Percentiles rank a stretch among this genome's conserved stretches.
These are phyloP conservation scores for Yamadazyma kitorensis DNA, from an alignment of 805 yeast genomes.

Conservation along the genomic window DNA sequence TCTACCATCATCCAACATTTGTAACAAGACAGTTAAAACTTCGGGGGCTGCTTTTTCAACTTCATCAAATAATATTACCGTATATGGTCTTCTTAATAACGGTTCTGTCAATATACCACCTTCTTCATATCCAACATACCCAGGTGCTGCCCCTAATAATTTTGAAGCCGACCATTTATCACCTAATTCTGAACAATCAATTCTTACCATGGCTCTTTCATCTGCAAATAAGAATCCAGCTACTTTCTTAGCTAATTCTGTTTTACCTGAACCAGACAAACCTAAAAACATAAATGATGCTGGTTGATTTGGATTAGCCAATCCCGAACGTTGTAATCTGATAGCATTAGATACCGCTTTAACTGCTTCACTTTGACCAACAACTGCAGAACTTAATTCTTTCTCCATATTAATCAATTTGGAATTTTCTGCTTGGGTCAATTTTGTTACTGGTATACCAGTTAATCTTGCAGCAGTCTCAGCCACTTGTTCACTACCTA, in stretches of 20 bases:
- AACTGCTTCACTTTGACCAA: constrained; percentile 95
- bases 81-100: constrained; percentile 85
- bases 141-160: constrained; percentile 95
- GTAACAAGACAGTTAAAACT: constrained; percentile 86
- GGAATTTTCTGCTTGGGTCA: constrained; percentile 92
- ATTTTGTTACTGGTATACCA: constrained; percentile 93
- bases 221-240: constrained; percentile 96
- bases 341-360: constrained; percentile 95
- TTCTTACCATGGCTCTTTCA: constrained; percentile 94
- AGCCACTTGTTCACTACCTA: constrained; percentile 88
- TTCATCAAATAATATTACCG: constrained; percentile 95
- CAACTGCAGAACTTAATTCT: constrained; percentile 77
- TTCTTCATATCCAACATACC: constrained; percentile 91
- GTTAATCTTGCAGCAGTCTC: constrained; percentile 96
- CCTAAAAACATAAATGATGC: constrained; percentile 94
- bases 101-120: constrained; percentile 97
- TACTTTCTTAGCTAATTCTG: constrained; percentile 93
- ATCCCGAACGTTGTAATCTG: constrained; percentile 88
- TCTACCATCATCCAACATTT: constrained; percentile 94
- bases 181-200: constrained; percentile 93
- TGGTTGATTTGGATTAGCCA: constrained; percentile 95
- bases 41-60: constrained; percentile 99
- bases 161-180: constrained; percentile 96
- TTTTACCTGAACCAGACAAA: constrained; percentile 96
- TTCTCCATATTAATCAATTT: constrained; percentile 94